Evolutionary conservation across 768 basidiomycete genomes (phyloP).

Genomic region (Hebeloma cylindrosporum): DNA sequence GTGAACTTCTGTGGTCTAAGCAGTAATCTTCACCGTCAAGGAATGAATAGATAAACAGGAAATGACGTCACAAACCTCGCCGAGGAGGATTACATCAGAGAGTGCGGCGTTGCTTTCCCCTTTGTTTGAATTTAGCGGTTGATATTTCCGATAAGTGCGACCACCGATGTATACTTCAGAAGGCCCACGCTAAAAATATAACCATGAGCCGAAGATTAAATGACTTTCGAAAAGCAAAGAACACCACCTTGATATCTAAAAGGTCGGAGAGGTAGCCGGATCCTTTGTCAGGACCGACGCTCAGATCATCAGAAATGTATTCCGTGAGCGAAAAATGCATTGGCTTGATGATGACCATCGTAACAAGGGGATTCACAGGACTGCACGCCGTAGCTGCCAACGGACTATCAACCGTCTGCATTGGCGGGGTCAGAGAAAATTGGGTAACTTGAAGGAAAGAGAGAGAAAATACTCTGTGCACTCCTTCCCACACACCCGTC

Average conservation of each 20-base stretch:
- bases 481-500: constrained; percentile 61
- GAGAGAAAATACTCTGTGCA: constrained; percentile 47
- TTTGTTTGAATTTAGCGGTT: not conserved
- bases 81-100: constrained; percentile 29
- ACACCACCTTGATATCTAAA: constrained; percentile 12
- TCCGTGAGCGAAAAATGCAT: constrained; percentile 26
- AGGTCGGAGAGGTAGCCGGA: constrained; percentile 6
- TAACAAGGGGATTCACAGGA: not conserved
- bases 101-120: not conserved
- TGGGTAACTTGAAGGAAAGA: not conserved
- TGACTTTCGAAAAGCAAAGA: not conserved
- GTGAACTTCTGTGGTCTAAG: constrained; percentile 52
- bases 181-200: constrained; percentile 16
- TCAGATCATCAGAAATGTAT: no score
- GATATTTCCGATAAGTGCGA: constrained; percentile 19
- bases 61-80: constrained; percentile 37
- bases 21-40: no score
- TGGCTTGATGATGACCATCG: constrained; percentile 19
- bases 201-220: not conserved
- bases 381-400: not conserved
- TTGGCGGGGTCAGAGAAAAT: not conserved
- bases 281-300: no score
- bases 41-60: no score
- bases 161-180: constrained; percentile 16
- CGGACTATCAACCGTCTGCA: constrained; percentile 9